A percentile compares a stretch with the other conserved stretches of the same genome.
Conservation (phyloP, 1,284 basidiomycete genomes). For the Vanrija humicola region DNA sequence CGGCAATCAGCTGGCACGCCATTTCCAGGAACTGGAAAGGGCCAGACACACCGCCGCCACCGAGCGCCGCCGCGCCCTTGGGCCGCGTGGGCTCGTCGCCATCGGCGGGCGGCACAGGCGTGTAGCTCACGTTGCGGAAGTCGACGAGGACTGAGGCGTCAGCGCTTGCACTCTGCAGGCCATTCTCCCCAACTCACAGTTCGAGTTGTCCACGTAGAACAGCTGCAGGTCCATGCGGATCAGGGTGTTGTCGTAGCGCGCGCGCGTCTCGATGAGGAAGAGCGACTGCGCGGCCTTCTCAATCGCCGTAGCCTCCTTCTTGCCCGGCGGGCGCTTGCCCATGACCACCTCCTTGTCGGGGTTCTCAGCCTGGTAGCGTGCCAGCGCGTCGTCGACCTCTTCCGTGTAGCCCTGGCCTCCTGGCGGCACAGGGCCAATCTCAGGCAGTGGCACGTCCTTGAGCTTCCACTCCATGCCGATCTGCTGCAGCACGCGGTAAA, state of each 20-base stretch:
- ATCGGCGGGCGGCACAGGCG: conserved; percentile 52
- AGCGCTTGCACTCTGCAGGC: no score
- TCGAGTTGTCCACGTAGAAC: conserved; percentile 90
- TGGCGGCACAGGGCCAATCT: conserved; percentile 56
- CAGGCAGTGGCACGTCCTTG: conserved; percentile 60
- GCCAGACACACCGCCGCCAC: conserved; percentile 65
- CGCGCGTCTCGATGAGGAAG: conserved; percentile 92
- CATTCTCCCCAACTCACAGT: conserved; percentile 55
- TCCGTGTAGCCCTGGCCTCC: conserved; percentile 33
- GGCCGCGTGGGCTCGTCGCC: conserved; percentile 42
- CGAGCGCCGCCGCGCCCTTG: conserved; percentile 67
- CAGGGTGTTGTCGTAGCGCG: conserved; percentile 82
- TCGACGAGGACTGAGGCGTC: conserved; percentile 64
- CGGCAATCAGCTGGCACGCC: conserved; percentile 62
- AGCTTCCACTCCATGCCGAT: conserved; percentile 92
- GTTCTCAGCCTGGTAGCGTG: conserved; percentile 48
- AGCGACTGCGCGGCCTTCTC: conserved; percentile 59
- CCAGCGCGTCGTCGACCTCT: conserved; percentile 48
- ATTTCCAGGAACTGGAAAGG: conserved; percentile 98
- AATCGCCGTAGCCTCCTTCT: conserved; percentile 50
- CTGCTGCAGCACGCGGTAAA: conserved; percentile 85
- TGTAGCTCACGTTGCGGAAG: conserved; percentile 94
- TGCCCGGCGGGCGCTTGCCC: conserved; percentile 36
- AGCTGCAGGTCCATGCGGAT: conserved; percentile 96
- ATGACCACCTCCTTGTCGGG: conserved; percentile 28